phyloP scores from a whole-genome alignment of 2,329 filamentous ascomycete genomes.

The Aspergillus sp. region DNA sequence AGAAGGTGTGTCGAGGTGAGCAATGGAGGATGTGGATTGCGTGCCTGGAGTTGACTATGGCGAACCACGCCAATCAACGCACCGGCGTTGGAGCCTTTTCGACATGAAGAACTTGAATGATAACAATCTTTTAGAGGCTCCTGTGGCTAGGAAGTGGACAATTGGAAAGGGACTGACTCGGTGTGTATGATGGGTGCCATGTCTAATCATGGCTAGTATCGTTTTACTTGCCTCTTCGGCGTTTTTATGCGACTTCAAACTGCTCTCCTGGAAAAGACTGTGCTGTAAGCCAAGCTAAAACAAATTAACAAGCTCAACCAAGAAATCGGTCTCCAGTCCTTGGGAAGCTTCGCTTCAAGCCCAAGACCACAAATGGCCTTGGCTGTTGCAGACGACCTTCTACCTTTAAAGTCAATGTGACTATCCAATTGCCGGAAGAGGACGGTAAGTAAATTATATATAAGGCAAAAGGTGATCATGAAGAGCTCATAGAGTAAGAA shows the following conservation, averaged over 20 bases:
- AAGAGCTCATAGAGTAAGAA: too few species aligned
- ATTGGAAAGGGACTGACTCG: too few species aligned
- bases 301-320: neutral
- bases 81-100: neutral
- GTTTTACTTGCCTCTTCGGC: neutral
- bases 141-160: neutral
- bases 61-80: constrained; percentile 1
- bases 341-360: neutral
- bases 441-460: too few species aligned
- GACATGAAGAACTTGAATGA: neutral
- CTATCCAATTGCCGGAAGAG: too few species aligned
- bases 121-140: neutral
- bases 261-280: neutral
- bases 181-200: too few species aligned
- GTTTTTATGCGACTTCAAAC: neutral
- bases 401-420: neutral
- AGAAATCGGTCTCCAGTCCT: neutral
- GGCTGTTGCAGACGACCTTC: neutral
- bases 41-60: constrained; percentile 9
- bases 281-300: neutral
- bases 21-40: constrained; percentile 13
- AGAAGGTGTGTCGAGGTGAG: constrained; percentile 5
- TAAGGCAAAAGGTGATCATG: too few species aligned
- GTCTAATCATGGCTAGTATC: neutral
- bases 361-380: neutral